Base-by-base conservation (phyloP, 371 early-diverging fungal genomes). In the Mortierella sp. region DNA sequence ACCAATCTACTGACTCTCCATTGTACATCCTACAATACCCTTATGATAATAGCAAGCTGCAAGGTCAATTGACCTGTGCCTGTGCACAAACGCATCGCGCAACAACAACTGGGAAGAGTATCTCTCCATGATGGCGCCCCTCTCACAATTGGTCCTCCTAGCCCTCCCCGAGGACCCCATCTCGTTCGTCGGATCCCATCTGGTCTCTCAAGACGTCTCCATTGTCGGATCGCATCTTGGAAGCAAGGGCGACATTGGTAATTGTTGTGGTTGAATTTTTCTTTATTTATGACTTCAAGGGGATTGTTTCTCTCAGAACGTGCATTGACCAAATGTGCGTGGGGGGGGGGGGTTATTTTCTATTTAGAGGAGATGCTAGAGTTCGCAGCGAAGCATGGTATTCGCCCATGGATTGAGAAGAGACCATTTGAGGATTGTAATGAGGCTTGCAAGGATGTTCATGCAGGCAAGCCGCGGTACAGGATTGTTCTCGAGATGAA, bases 161-260 rank as follows among this genome's bases (percentile, higher is more conserved):
- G 95, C 92, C 26, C 9, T 93, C 0, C 96, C 97, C 1, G 93
- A 95, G 73, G 88, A 83, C 26, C 90, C 91, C 2, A 79, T 94
- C 24, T 11, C 84, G 11, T 77, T 93, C 50, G 65, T 81, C 26
- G 83, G 91, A 3, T 44, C 77, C 24, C 77, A 86, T 44, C 74
- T 97, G 71, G 80, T 94, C 68, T 34, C 38, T 31, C 82, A 84
- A 44, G 88, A 93, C 75, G 84, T 92, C 5, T 77, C 84, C 5
- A 80, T 97, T 28, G 89, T 88, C 19, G 96, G 95, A 13, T 95
- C 93, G 19, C 86, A 92, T 74, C 94, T 96, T 68, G 96, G 96
- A 47, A 89, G 91, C 58, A 80, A 84, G 73, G 89, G 81, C 3
- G 91, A 91, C 45, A 81, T 95, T 3, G 74, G 74, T 42, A 57